phyloP scores from a whole-genome alignment of 352 stramenopile species.

The Globisporangium rhizosaccharum region DNA sequence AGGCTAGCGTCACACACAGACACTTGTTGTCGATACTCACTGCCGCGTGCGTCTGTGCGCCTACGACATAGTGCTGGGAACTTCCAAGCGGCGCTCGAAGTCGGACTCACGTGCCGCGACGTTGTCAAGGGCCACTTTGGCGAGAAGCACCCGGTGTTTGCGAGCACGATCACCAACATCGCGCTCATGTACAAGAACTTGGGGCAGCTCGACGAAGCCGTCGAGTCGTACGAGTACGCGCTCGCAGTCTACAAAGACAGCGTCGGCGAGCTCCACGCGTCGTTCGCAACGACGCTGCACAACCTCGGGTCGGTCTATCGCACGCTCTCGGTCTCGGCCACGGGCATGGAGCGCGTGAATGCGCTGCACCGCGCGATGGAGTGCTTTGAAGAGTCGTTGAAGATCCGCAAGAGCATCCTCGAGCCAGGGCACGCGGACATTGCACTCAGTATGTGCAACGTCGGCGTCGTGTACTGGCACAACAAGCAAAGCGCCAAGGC shows the following conservation, averaged over 20 bases:
- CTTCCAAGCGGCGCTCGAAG: conserved; percentile 60
- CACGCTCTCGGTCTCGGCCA: conserved; percentile 41
- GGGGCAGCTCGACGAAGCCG: conserved; percentile 63
- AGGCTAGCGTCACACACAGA: not conserved
- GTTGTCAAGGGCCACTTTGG: conserved; percentile 70
- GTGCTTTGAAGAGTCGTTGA: conserved; percentile 76
- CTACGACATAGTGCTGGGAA: conserved; percentile 37
- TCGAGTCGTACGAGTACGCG: conserved; percentile 79
- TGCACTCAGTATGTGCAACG: conserved; percentile 74
- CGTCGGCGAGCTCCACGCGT: conserved; percentile 77
- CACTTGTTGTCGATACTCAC: not conserved
- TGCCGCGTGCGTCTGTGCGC: not conserved
- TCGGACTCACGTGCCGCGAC: conserved; percentile 64
- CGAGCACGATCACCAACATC: conserved; percentile 84
- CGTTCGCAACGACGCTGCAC: conserved; percentile 79
- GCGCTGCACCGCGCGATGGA: conserved; percentile 63
- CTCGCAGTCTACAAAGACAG: conserved; percentile 76
- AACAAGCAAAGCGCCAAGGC: conserved; percentile 75
- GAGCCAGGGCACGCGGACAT: conserved; percentile 75
- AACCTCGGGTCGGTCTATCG: conserved; percentile 78
- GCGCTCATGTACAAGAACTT: conserved; percentile 87
- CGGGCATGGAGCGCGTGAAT: conserved; percentile 65
- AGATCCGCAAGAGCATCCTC: conserved; percentile 63
- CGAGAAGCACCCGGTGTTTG: conserved; percentile 72
- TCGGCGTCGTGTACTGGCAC: conserved; percentile 78